Base-by-base conservation (phyloP, 805 yeast species). In the Teunomyces atbi region DNA sequence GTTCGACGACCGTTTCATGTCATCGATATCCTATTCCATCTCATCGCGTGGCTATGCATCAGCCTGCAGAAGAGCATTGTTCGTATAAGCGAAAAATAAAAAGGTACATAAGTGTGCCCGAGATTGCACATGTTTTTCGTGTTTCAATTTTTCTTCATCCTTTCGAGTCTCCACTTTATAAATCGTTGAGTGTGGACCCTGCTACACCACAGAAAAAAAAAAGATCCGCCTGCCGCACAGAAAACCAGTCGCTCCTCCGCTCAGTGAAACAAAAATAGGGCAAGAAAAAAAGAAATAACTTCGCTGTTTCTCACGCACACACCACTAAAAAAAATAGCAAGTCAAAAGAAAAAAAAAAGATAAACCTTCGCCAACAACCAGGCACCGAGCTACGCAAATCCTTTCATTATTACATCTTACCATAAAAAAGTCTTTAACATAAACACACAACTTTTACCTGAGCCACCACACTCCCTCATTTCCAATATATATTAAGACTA, bases 401-500 rank as follows among this genome's bases (percentile, higher is more conserved):
- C 34, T 16, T 23, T n/a, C n/a, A n/a, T n/a, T n/a, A n/a, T n/a
- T 8, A 23, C 23, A 21, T 21, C 23, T 23, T 23, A 23, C 11
- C 11, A 23, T 23, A 1, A 21, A 6, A 21, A 23, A 8, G 26
- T 23, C 26, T 23, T 23, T 23, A 23, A 11, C 11, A 23, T 23
- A 23, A 23, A 23, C 26, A 23, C 8, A 23, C 3, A 10, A 23
- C 26, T 7, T 23, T 23, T 23, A 6, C 7, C 23, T 21, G 23
- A 21, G 6, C 15, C 19, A 30, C 11, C 35, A 32, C 35, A 32
- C 35, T 32, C 35, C 35, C 15, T 8, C 20, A 32, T 13, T 18
- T 13, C 18, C 8, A 8, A n/a, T 19, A 23, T 23, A 30, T n/a
- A 13, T 19, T 18, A 13, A 18, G 18, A 37, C 39, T 34, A 58